Conservation (phyloP, 805 yeast genomes). For the Candida patagonica region DNA sequence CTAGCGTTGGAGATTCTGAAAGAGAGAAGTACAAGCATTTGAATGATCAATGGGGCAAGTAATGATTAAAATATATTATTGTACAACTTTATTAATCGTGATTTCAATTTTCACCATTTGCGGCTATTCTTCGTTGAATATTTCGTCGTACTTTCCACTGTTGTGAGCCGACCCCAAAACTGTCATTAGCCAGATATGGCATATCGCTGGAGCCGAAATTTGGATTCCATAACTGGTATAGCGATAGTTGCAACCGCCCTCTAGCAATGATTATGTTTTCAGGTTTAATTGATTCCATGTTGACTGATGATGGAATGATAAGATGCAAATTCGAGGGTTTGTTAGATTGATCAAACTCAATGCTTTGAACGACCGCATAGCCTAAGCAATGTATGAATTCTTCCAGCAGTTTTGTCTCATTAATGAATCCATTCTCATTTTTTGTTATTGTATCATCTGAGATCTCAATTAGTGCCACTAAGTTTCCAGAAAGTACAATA, state of each 20-base stretch:
- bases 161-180: constrained; percentile 11
- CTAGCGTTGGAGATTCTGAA: constrained; percentile 84
- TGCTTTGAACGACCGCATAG: constrained; percentile 58
- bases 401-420: background rate
- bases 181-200: constrained; percentile 38
- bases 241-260: constrained; percentile 61
- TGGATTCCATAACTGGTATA: constrained; percentile 39
- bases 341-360: constrained; percentile 28
- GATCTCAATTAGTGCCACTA: constrained; percentile 21
- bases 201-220: constrained; percentile 21
- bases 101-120: background rate
- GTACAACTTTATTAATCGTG: background rate
- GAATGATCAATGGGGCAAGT: constrained; percentile 10
- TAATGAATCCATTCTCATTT: background rate
- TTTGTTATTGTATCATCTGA: background rate
- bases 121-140: constrained; percentile 9
- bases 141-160: constrained; percentile 12
- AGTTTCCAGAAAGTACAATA: constrained; percentile 26
- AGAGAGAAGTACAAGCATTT: constrained; percentile 58
- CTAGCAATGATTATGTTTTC: constrained; percentile 39
- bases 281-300: background rate
- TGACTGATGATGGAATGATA: constrained; percentile 35
- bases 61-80: background rate
- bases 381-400: constrained; percentile 32
- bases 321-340: constrained; percentile 37